Evolutionary conservation across 2,329 filamentous ascomycete species (phyloP).

Genomic region (Fusarium azukiicola): DNA sequence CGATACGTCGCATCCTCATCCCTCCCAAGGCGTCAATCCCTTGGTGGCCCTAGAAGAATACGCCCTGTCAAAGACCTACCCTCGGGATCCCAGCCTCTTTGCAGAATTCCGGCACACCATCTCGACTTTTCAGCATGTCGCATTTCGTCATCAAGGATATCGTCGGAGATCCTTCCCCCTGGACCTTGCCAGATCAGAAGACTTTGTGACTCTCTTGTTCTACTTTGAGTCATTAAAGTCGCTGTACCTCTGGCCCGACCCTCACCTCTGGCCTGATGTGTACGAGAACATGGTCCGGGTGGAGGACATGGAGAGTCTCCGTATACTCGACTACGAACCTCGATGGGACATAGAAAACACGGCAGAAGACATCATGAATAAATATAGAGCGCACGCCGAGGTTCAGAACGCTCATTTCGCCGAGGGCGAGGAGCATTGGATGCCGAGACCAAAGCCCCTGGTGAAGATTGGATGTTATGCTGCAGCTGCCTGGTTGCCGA

Average conservation of each 20-base stretch:
- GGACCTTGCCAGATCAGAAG: neutral
- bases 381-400: neutral
- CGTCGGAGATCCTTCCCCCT: neutral
- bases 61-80: neutral
- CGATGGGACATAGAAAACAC: slow-evolving; percentile 19
- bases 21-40: neutral
- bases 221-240: slow-evolving; percentile 21
- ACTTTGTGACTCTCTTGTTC: neutral
- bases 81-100: slow-evolving; percentile 4
- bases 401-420: neutral
- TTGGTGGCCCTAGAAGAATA: neutral
- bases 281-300: slow-evolving; percentile 11
- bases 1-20: neutral
- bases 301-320: neutral
- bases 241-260: slow-evolving; percentile 15
- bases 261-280: slow-evolving; percentile 18
- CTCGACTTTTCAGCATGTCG: slow-evolving; percentile 18
- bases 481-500: slow-evolving; percentile 2
- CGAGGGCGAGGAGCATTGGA: slow-evolving; percentile 20
- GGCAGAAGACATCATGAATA: neutral
- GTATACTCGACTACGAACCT: neutral
- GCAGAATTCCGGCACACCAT: slow-evolving; percentile 4
- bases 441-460: slow-evolving; percentile 5
- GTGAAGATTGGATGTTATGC: slow-evolving; percentile 19
- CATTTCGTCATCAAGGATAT: slow-evolving; percentile 5